These are phyloP conservation scores for Jackrogersella minutella DNA, from an alignment of 495 filamentous ascomycete species.

Conservation along the genomic window DNA sequence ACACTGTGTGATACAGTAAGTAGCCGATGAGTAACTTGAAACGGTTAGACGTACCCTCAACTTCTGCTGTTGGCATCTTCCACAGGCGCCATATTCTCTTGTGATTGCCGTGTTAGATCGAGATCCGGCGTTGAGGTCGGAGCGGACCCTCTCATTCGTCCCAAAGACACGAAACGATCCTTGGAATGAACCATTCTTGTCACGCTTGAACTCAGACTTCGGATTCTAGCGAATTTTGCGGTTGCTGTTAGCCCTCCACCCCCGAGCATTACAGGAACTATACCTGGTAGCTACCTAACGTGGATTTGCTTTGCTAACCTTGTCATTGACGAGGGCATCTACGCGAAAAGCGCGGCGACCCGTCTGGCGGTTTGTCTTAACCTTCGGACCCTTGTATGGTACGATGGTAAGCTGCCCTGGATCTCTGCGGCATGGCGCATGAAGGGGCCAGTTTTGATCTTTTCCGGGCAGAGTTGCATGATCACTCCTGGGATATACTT, in stretches of 20 bases:
- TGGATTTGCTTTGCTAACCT: conserved; percentile 12
- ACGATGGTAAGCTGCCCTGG: conserved; percentile 5
- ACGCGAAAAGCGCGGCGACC: conserved; percentile 15
- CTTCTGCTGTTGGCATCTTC: conserved; percentile 14
- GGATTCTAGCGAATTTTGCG: conserved; percentile 17
- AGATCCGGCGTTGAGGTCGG: conserved; percentile 7
- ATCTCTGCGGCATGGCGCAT: background rate
- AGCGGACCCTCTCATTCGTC: conserved; percentile 15
- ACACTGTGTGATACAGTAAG: conserved; percentile 13
- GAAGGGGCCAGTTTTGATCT: background rate
- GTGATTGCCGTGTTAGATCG: conserved; percentile 15
- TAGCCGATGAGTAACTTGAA: background rate
- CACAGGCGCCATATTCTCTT: conserved; percentile 14
- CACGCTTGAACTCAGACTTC: conserved; percentile 11
- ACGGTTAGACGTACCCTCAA: background rate
- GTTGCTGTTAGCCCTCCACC: conserved; percentile 15
- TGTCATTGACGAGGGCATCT: conserved; percentile 20
- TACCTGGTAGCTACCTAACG: background rate
- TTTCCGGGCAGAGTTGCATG: background rate
- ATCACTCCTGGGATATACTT: background rate
- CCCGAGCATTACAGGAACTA: background rate
- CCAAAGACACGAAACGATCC: conserved; percentile 18
- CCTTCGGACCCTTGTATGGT: conserved; percentile 13
- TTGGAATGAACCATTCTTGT: conserved; percentile 15
- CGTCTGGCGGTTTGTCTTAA: conserved; percentile 7